Base-by-base conservation (phyloP, 1,139 yeast species). In the Diutina sp. region DNA sequence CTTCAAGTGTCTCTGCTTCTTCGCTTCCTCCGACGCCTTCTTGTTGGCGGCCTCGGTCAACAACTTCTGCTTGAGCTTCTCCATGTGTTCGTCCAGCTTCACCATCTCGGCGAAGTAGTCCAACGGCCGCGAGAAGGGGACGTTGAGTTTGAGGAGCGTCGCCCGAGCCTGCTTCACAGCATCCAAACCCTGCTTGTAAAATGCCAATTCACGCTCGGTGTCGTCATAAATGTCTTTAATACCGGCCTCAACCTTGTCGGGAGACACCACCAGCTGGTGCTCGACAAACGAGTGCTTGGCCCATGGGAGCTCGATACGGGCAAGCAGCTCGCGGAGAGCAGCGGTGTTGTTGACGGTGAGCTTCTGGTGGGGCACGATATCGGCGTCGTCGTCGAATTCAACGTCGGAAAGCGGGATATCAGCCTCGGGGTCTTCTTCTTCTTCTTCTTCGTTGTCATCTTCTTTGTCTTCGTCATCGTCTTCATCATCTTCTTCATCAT, bases 51-150 rank as follows among this genome's bases (percentile, higher is more conserved):
- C 97, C 67, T 90, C 97, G 60, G 83, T 80, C 54, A 90, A 77
- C 64, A 93, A 78, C 71, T 89, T 90, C 67, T 77, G 76, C 78
- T 90, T 90, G 66, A 93, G 79, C 72, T 84, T 89, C 67, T 90
- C 97, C 99, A 93, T 93, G 71, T 93, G 99, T 69, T 90, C 97
- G 70, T 93, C 99, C 59, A 91, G 86, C 76, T 93, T 93, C 61
- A 90, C 89, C 99, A 93, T 93, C 72, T 93, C 99, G 11, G 99
- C 99, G 73, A 93, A 93, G 70, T 89, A 93, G 69, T 93, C 99
- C 65, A 83, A 74, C 35, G 99, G 99, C 70, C 99, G 83, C 47
- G 95, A 79, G 69, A 93, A 93, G 58, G 97, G 93, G 29, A 90
- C 84, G 66, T 85, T 85, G 63, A 85, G 77, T 68, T 82, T 82